Base-by-base conservation (phyloP, 2,329 filamentous ascomycete species). In the Tolypocladium cylindrosporum region DNA sequence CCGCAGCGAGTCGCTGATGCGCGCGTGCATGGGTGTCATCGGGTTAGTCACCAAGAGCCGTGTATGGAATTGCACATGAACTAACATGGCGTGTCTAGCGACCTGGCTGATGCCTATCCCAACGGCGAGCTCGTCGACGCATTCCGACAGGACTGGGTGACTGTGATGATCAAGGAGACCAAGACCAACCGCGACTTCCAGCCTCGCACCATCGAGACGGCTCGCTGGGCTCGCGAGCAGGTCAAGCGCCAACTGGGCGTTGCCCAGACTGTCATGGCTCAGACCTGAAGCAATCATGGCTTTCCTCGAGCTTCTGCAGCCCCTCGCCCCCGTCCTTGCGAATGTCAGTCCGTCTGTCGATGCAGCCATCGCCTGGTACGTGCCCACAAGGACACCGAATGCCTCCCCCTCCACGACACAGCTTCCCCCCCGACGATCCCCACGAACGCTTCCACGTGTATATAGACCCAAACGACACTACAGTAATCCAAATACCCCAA, bases 21-120 rank as follows among this genome's bases (percentile, higher is more conserved):
- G 94, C 65, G 90, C 93, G n/a, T 85, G 89, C 10, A 97, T 97
- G 90, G 94, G 94, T 72, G 92, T 97, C 57, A 90, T 99, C 76
- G 94, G 92, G 91, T 96, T 83, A 71, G 87, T 75, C 21, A 16
- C 54, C 19, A 31, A 6, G 14, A 19, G 24, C 6, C 1, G 27
- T 31, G 9, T 34, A 14, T 41, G 24, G 2, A 9, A 9, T 13
- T 3, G 48, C 2, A 52, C 7, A 21, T 52, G 31, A 52, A 37
- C 48, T 52, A 9, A 52, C 48, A 19, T 21, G 19, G 1, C n/a
- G 27, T 6, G 27, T 39, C 36, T 8, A 96, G 93, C 77, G 94
- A 99, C 71, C 82, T 99, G 63, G 91, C 93, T 54, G 93, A 97
- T 68, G 87, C 91, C 1, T 99, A 95, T 78, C 93, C 93, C 55